Conservation (phyloP, 176 grass and related monocot species). For the Panicum miliaceum region DNA sequence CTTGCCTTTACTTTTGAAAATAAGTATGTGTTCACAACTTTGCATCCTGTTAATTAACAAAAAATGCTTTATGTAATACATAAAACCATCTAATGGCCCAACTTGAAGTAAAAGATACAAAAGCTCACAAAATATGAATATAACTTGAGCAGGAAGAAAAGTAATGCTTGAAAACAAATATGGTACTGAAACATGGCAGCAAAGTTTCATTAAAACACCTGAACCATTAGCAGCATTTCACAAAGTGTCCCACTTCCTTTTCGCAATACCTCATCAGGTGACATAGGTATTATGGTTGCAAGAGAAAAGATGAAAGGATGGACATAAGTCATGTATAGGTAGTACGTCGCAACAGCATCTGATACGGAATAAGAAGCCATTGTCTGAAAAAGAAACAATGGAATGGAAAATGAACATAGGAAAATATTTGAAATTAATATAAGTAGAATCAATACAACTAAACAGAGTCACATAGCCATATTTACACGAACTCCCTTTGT, state of each 20-base stretch:
- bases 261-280: constrained; percentile 86
- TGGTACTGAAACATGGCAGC: constrained; percentile 14
- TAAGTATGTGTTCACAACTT: constrained; percentile 3
- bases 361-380: constrained; percentile 99
- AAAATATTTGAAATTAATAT: constrained; percentile 29
- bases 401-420: constrained; percentile 34
- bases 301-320: constrained; percentile 99
- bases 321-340: constrained; percentile 98
- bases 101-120: constrained; percentile 8
- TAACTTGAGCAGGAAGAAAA: constrained; percentile 10
- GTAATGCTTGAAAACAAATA: constrained; percentile 17
- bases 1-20: too few species aligned
- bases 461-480: neutral
- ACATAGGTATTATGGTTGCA: constrained; percentile 98
- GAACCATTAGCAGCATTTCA: constrained; percentile 99
- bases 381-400: constrained; percentile 66
- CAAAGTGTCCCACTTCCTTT: constrained; percentile 99
- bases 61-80: constrained; percentile 10
- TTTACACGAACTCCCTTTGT: constrained; percentile 16
- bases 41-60: constrained; percentile 12
- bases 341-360: constrained; percentile 96
- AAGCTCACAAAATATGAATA: neutral
- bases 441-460: constrained; percentile 13
- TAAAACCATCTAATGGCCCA: neutral
- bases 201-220: constrained; percentile 63